Conservation (phyloP, 371 early-diverging fungal genomes). For the Apophysomyces sp. region DNA sequence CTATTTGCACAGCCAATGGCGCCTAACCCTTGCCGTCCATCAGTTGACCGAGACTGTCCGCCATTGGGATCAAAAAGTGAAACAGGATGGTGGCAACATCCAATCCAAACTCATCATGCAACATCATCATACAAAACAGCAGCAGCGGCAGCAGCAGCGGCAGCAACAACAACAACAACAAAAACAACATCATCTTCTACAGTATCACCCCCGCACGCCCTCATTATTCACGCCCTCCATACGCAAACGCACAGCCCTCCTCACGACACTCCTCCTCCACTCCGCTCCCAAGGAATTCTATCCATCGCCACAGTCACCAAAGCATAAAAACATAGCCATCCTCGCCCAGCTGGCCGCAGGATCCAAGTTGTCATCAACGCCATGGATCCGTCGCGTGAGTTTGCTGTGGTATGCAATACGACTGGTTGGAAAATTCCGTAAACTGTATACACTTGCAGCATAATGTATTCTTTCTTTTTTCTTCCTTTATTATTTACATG, state of each 20-base stretch:
- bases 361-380: background rate
- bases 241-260: background rate
- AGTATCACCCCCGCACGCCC: background rate
- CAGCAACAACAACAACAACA: background rate
- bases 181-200: background rate
- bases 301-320: background rate
- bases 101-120: background rate
- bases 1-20: slow-evolving; percentile 17
- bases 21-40: slow-evolving; percentile 9
- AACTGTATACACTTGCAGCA: background rate
- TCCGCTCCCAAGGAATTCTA: background rate
- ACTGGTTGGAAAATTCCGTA: background rate
- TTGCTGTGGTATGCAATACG: background rate
- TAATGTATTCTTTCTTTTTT: too few relatives aligned
- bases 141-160: background rate
- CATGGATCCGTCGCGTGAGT: background rate
- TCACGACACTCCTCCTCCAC: background rate
- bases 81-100: background rate
- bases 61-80: background rate
- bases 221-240: background rate
- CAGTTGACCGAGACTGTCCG: slow-evolving; percentile 13
- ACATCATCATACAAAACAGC: background rate
- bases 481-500: background rate
- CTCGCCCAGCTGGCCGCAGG: background rate
- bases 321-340: background rate